These are phyloP conservation scores for Rosa chinensis DNA, from an alignment of 306 rosid species.

Conservation along the genomic window DNA sequence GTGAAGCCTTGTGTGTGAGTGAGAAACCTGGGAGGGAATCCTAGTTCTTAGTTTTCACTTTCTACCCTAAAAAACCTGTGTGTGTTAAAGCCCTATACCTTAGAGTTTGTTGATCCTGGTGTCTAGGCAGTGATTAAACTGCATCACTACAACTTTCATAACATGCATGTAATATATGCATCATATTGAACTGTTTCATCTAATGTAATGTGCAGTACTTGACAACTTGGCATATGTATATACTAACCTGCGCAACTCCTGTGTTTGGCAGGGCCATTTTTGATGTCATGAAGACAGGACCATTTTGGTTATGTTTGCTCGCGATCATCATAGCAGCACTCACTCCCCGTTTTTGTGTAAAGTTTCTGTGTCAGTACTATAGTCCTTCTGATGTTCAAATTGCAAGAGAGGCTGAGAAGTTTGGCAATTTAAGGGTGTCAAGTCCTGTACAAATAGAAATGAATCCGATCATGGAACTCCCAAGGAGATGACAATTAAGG, in stretches of 20 bases:
- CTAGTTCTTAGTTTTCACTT: too few relatives aligned
- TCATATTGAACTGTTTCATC: background rate
- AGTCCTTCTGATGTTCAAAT: conserved; percentile 75
- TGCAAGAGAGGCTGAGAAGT: conserved; percentile 73
- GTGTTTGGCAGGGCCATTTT: conserved; percentile 74
- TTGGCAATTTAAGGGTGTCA: conserved; percentile 34
- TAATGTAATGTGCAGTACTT: background rate
- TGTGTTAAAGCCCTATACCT: too few relatives aligned
- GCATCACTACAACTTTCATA: background rate
- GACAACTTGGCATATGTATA: background rate
- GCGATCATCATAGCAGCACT: conserved; percentile 52
- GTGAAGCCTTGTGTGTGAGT: too few relatives aligned
- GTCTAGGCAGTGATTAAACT: too few relatives aligned
- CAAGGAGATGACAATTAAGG: conserved; percentile 35
- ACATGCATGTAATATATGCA: background rate
- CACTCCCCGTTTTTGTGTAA: conserved; percentile 67
- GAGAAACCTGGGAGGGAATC: too few relatives aligned
- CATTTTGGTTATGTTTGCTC: conserved; percentile 76
- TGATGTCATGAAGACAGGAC: conserved; percentile 32
- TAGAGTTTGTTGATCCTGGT: too few relatives aligned
- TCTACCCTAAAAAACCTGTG: too few relatives aligned
- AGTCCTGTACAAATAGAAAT: conserved; percentile 73
- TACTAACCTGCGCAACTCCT: conserved; percentile 26
- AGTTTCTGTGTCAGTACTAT: conserved; percentile 53
- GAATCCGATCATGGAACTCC: conserved; percentile 48